A percentile compares a stretch with the other conserved stretches of the same genome.
phyloP scores from a whole-genome alignment of 169 alveolate genomes.

The Eimeria mitis region DNA sequence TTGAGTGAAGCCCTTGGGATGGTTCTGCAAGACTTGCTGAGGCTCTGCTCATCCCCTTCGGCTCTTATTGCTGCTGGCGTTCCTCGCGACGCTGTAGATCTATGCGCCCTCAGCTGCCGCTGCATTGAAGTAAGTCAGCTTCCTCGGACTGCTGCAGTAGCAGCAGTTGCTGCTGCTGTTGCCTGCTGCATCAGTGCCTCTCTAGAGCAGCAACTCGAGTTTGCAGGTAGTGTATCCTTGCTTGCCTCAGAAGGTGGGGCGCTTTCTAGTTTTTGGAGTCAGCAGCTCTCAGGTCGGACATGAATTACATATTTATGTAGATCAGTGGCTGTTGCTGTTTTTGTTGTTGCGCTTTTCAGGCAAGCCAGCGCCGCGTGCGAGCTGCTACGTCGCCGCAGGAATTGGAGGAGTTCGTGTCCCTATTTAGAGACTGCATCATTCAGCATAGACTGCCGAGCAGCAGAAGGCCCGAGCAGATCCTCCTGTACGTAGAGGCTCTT shows the following conservation, averaged over 20 bases:
- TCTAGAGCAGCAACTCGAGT: not conserved
- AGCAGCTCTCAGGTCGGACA: not conserved
- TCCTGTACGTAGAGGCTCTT: constrained; percentile 51
- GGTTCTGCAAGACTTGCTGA: constrained; percentile 46
- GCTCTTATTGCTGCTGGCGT: constrained; percentile 69
- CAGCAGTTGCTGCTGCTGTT: not conserved
- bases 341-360: not conserved
- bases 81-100: constrained; percentile 60
- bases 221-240: not conserved
- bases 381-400: constrained; percentile 62
- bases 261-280: not conserved
- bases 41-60: constrained; percentile 70
- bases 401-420: constrained; percentile 51
- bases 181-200: not conserved
- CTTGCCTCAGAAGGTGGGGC: not conserved
- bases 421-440: constrained; percentile 53
- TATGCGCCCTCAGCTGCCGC: constrained; percentile 69
- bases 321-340: not conserved
- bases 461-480: constrained; percentile 66
- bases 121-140: constrained; percentile 40
- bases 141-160: not conserved
- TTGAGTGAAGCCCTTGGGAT: constrained; percentile 58
- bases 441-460: constrained; percentile 72
- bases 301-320: not conserved
- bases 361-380: constrained; percentile 58